These are phyloP conservation scores for Colletotrichum tabaci DNA, from an alignment of 2,329 filamentous ascomycete species.

Conservation along the genomic window DNA sequence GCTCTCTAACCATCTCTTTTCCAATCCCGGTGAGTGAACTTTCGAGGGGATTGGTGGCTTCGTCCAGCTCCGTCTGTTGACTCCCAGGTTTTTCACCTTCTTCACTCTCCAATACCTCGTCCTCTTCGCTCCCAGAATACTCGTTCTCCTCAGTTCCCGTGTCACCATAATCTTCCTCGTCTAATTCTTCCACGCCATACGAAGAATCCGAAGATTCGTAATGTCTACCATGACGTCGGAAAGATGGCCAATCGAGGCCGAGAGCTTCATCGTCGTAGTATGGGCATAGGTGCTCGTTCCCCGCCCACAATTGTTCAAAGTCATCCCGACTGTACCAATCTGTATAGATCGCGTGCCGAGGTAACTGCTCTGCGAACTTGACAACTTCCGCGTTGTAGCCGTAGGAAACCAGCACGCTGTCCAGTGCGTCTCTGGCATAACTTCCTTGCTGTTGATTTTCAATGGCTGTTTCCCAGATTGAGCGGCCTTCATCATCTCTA, in stretches of 20 bases:
- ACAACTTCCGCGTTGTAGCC: background rate
- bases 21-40: background rate
- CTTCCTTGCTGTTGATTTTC: background rate
- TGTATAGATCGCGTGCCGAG: background rate
- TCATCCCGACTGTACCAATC: background rate
- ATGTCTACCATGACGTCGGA: background rate
- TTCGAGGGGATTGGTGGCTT: background rate
- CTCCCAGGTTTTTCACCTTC: background rate
- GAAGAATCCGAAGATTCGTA: background rate
- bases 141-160: background rate
- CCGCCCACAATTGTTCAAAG: background rate
- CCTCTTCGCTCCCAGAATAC: background rate
- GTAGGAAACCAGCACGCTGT: background rate
- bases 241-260: background rate
- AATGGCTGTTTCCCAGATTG: background rate
- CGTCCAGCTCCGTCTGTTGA: background rate
- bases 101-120: background rate
- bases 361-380: background rate
- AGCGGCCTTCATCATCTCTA: background rate
- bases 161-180: background rate
- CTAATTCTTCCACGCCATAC: background rate
- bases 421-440: background rate
- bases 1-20: background rate
- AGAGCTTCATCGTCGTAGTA: background rate
- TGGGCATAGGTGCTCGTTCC: background rate